phyloP scores from a whole-genome alignment of 495 filamentous ascomycete genomes.

The Penicillium dipodomyicola region DNA sequence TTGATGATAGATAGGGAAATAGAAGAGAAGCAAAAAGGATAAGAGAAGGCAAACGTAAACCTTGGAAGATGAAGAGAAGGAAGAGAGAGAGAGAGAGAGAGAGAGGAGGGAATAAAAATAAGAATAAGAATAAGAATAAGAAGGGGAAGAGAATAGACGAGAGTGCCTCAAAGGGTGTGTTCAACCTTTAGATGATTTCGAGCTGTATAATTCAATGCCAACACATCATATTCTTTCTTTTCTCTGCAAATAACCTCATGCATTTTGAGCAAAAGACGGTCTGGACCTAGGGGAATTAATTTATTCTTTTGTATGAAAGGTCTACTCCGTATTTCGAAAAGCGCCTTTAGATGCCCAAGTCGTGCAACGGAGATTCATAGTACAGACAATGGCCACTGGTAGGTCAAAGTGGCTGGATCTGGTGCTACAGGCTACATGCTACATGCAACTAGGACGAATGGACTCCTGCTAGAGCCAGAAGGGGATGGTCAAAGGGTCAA shows the following conservation, averaged over 20 bases:
- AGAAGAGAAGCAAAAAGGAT: neutral
- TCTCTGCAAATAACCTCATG: slow-evolving; percentile 17
- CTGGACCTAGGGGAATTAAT: neutral
- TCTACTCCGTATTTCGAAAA: slow-evolving; percentile 9
- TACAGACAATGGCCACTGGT: slow-evolving; percentile 16
- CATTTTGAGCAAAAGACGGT: slow-evolving; percentile 15
- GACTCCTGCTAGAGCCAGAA: slow-evolving; percentile 3
- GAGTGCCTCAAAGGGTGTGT: slow-evolving; percentile 2
- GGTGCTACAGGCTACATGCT: slow-evolving; percentile 20
- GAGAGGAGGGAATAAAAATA: neutral
- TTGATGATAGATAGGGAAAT: neutral
- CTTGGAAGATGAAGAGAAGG: slow-evolving; percentile 1
- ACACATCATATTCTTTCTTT: slow-evolving; percentile 14
- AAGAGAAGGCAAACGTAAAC: neutral
- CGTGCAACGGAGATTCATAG: slow-evolving; percentile 25
- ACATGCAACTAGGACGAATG: slow-evolving; percentile 14
- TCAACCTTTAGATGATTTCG: slow-evolving; percentile 16
- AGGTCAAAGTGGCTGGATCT: slow-evolving; percentile 21
- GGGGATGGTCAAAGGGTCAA: neutral
- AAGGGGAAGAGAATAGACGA: slow-evolving; percentile 15
- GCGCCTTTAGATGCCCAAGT: slow-evolving; percentile 11
- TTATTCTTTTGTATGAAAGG: slow-evolving; percentile 6
- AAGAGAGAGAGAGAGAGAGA: neutral
- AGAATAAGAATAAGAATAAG: slow-evolving; percentile 1
- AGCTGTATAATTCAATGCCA: slow-evolving; percentile 25